A percentile compares a stretch with the other conserved stretches of the same genome.
phyloP scores from a whole-genome alignment of 495 filamentous ascomycete genomes.

The Talaromyces stipitatus region DNA sequence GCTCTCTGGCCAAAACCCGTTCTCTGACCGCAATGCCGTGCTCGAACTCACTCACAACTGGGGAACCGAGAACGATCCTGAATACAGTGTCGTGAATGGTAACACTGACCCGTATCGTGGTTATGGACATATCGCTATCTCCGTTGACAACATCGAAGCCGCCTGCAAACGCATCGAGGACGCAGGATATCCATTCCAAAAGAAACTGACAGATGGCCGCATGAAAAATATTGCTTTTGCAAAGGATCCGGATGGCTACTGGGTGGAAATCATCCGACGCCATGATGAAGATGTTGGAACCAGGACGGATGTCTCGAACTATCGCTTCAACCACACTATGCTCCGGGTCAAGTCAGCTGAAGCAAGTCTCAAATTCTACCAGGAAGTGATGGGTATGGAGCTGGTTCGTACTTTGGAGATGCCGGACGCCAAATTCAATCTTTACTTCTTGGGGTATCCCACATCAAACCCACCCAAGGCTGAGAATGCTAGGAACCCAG shows the following conservation, averaged over 20 bases:
- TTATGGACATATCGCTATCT: conserved; percentile 85
- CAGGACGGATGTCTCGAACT: conserved; percentile 43
- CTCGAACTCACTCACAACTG: conserved; percentile 97
- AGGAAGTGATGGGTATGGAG: conserved; percentile 82
- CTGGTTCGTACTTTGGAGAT: conserved; percentile 66
- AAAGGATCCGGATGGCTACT: conserved; percentile 90
- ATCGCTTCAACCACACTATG: conserved; percentile 70
- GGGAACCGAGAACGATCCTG: conserved; percentile 80
- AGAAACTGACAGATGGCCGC: conserved; percentile 79
- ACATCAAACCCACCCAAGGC: conserved; percentile 34
- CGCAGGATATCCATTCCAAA: conserved; percentile 88
- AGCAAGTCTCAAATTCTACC: conserved; percentile 79
- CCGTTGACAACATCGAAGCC: conserved; percentile 82
- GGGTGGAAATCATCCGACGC: conserved; percentile 64
- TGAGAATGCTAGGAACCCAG: conserved; percentile 45
- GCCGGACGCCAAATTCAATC: conserved; percentile 65
- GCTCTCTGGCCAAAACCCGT: conserved; percentile 65
- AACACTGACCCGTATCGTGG: conserved; percentile 81
- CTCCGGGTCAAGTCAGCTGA: conserved; percentile 87
- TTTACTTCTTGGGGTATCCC: conserved; percentile 88
- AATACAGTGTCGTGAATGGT: conserved; percentile 78
- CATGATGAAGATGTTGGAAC: conserved; percentile 45
- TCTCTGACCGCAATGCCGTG: conserved; percentile 79
- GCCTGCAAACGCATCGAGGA: conserved; percentile 85
- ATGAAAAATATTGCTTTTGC: conserved; percentile 90